Base-by-base conservation (phyloP, 2,329 filamentous ascomycete genomes). In the Cryphonectria naterciae region DNA sequence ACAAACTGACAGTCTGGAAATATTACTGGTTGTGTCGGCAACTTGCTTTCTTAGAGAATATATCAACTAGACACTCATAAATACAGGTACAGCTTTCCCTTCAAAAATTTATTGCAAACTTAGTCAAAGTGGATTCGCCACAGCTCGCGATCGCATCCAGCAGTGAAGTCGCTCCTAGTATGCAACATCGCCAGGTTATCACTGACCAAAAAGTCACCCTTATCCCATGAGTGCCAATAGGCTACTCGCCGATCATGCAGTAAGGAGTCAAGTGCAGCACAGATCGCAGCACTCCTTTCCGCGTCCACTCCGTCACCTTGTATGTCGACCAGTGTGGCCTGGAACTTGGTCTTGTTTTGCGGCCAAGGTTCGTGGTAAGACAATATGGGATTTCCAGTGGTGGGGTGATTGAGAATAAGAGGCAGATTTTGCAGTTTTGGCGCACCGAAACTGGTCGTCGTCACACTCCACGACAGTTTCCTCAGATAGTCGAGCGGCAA, bases 351-450 rank as follows among this genome's bases (percentile, higher is more conserved):
- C 76, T 83, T 85, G n/a, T 78, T 80, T 61, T 83, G 79, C 0
- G 85, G 84, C 86, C 86, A 88, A 0, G 85, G 84, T 73, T 88
- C 85, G 70, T 88, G 86, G 75, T 85, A 89, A 13, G 32, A 37
- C 19, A 61, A 15, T 4, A 37, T 37, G 2, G 85, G 82, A 17
- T 80, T 77, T 0, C 79, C 80, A 0, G 83, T 86, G 0, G 78
- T 77, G 0, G 84, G 85, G 69, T 88, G 86, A 0, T 79, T 74
- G 1, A 82, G 71, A 0, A 87, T 78, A 4, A 89, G 75, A 0
- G 83, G 84, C 0, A 88, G 77, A 1, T 81, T 80, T 2, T 73
- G 77, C n/a, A 88, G 76, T 2, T 78, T 78, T 0, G 83, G 82
- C 2, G 81, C 76, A 74, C 83, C 78, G 67, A 88, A 88, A 0